These are phyloP conservation scores for Diaporthe caulivora DNA, from an alignment of 2,329 filamentous ascomycete genomes.

Conservation along the genomic window DNA sequence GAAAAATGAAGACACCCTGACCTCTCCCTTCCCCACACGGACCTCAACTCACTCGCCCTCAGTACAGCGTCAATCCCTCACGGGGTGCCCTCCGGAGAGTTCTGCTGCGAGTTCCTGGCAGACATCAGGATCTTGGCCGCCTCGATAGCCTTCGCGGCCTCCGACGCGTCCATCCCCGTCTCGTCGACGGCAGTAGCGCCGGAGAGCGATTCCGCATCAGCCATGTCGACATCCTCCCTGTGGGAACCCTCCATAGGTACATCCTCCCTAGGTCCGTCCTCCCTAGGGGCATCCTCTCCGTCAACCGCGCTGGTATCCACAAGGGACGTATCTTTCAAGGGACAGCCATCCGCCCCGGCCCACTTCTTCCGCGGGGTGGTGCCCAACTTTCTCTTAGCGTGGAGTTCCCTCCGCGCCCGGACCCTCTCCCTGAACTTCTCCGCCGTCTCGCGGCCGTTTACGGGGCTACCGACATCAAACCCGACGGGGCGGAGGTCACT, in stretches of 20 bases:
- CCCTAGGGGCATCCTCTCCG: background rate
- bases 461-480: background rate
- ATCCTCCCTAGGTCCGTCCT: background rate
- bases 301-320: background rate
- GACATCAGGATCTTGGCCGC: background rate
- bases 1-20: no score
- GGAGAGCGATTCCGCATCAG: conserved; percentile 20
- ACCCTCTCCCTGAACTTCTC: conserved; percentile 22
- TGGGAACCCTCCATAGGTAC: no score
- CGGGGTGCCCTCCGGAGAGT: no score
- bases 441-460: background rate
- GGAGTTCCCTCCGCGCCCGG: background rate
- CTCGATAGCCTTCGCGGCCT: background rate
- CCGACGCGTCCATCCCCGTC: background rate
- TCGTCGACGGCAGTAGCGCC: conserved; percentile 29
- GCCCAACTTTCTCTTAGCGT: background rate
- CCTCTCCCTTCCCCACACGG: no score
- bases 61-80: no score
- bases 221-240: background rate
- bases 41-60: no score
- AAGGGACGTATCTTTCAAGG: background rate
- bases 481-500: background rate
- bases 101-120: no score
- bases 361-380: background rate
- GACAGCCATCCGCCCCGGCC: background rate